phyloP scores from a whole-genome alignment of 495 filamentous ascomycete species.

The Penicillium crystallinum region DNA sequence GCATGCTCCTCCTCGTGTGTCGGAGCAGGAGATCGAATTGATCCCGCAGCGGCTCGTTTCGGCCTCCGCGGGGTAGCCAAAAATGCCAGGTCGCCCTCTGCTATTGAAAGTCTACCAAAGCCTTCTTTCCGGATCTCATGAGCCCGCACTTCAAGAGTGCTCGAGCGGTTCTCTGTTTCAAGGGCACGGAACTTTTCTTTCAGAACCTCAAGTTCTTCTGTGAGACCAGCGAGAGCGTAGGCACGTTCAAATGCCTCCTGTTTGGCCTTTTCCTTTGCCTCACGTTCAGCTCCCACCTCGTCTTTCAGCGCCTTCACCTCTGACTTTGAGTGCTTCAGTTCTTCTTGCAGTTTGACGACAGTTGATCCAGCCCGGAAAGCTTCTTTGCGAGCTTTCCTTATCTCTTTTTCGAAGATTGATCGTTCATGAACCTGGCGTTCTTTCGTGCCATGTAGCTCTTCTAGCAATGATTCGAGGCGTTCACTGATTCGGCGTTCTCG shows the following conservation, averaged over 20 bases:
- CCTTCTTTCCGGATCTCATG: slow-evolving; percentile 28
- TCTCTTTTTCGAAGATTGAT: slow-evolving; percentile 77
- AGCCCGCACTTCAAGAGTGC: slow-evolving; percentile 26
- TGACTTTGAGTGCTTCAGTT: slow-evolving; percentile 64
- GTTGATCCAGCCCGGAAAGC: slow-evolving; percentile 75
- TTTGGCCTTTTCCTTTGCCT: slow-evolving; percentile 50
- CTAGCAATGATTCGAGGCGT: slow-evolving; percentile 71
- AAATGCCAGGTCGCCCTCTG: slow-evolving; percentile 34
- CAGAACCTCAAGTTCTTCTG: slow-evolving; percentile 65
- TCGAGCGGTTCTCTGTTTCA: slow-evolving; percentile 54
- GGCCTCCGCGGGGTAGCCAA: slow-evolving; percentile 31
- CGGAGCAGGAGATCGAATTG: slow-evolving; percentile 34
- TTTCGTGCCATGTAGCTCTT: slow-evolving; percentile 69
- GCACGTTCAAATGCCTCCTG: slow-evolving; percentile 75
- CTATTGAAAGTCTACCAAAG: slow-evolving; percentile 27
- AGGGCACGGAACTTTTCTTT: slow-evolving; percentile 57
- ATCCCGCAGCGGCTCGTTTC: slow-evolving; percentile 58
- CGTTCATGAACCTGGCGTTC: slow-evolving; percentile 70
- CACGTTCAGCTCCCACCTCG: slow-evolving; percentile 47
- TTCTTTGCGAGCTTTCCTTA: slow-evolving; percentile 74
- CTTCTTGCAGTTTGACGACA: slow-evolving; percentile 75
- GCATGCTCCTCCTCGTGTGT: slow-evolving; percentile 46
- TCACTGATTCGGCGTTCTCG: slow-evolving; percentile 71
- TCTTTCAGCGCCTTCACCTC: slow-evolving; percentile 49
- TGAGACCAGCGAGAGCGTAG: slow-evolving; percentile 65